A percentile compares a stretch with the other conserved stretches of the same genome.
Evolutionary conservation across 306 rosid species (phyloP).

Genomic region (Vicia villosa): DNA sequence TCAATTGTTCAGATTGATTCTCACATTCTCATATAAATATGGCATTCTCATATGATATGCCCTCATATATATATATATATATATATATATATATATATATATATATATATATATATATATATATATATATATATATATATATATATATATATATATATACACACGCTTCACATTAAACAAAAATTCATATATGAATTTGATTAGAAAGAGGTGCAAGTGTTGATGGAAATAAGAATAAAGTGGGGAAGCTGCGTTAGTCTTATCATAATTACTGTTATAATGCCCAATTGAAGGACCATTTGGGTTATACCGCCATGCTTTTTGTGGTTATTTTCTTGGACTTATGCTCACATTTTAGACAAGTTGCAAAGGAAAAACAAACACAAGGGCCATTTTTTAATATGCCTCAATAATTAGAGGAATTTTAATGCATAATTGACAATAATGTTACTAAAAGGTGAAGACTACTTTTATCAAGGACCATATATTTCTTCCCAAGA

Average conservation of each 20-base stretch:
- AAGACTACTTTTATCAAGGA: neutral
- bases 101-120: too few species aligned
- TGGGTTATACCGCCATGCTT: constrained; percentile 28
- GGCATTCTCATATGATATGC: too few species aligned
- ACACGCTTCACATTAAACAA: constrained; percentile 8
- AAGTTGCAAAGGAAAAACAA: constrained; percentile 27
- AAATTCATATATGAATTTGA: neutral
- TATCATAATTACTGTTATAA: constrained; percentile 44
- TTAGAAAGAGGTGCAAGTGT: constrained; percentile 29
- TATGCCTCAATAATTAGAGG: neutral
- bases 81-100: too few species aligned
- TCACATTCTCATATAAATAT: too few species aligned
- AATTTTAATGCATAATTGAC: neutral
- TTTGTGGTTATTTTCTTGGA: constrained; percentile 22
- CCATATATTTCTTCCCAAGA: neutral
- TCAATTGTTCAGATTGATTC: too few species aligned
- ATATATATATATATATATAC: neutral
- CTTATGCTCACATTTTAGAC: constrained; percentile 1
- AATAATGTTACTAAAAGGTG: neutral
- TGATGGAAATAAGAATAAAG: constrained; percentile 65
- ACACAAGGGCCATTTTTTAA: constrained; percentile 8
- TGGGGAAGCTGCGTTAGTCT: constrained; percentile 45
- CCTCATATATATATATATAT: too few species aligned
- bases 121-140: too few species aligned
- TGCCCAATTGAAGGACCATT: constrained; percentile 36